Conservation (phyloP, 2,329 filamentous ascomycete genomes). For the Rutstroemia sp. region DNA sequence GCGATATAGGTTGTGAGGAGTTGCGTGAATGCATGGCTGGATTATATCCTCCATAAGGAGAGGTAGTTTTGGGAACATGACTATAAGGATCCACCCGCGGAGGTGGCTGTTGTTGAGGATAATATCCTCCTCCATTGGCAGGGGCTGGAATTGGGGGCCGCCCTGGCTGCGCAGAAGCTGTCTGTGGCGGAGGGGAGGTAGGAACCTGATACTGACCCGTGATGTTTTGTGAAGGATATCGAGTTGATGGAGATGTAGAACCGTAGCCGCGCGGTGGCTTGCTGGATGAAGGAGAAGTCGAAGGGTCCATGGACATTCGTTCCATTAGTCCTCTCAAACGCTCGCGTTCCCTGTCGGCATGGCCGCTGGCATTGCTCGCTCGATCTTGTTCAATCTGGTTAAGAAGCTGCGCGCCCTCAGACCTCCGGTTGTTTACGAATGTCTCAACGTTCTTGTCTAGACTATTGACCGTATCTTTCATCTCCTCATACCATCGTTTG, state of each 20-base stretch:
- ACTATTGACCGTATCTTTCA: conserved; percentile 89
- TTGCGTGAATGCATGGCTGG: conserved; percentile 30
- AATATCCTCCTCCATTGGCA: conserved; percentile 31
- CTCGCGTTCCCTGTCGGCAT: conserved; percentile 73
- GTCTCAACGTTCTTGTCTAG: conserved; percentile 92
- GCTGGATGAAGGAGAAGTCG: conserved; percentile 33
- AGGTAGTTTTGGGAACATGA: conserved; percentile 37
- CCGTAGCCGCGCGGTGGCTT: conserved; percentile 31
- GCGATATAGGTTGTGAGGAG: conserved; percentile 22
- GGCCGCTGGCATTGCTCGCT: conserved; percentile 25
- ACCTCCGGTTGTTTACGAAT: conserved; percentile 89
- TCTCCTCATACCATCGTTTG: conserved; percentile 89
- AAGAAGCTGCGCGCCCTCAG: conserved; percentile 85
- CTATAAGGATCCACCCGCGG: conserved; percentile 1
- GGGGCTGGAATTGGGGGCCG: conserved; percentile 37
- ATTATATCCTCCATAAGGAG: conserved; percentile 36
- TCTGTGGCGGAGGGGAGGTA: conserved; percentile 39
- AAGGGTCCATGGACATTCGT: conserved; percentile 79
- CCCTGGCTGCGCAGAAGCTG: conserved; percentile 29
- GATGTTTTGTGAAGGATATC: conserved; percentile 48
- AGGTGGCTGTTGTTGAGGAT: conserved; percentile 19
- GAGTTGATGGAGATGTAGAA: conserved; percentile 32
- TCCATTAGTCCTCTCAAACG: conserved; percentile 88
- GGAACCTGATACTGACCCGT: conserved; percentile 52
- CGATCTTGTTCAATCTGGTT: conserved; percentile 56